A percentile compares a stretch with the other conserved stretches of the same genome.
These are phyloP conservation scores for Gautieria morchelliformis DNA, from an alignment of 768 basidiomycete species.

Conservation along the genomic window DNA sequence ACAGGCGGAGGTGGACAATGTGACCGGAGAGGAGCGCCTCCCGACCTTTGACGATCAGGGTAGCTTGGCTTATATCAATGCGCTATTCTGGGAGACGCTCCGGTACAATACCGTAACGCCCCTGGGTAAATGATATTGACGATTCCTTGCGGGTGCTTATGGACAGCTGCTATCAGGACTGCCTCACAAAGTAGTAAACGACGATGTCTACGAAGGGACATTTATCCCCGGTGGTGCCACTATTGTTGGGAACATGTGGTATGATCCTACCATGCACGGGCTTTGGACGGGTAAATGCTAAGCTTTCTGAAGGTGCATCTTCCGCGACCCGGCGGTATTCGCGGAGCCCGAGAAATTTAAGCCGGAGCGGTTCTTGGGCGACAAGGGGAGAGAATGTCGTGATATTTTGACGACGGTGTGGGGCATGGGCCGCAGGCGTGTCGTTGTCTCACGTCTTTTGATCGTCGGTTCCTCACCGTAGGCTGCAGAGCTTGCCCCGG, in stretches of 20 bases:
- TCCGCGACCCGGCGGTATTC: neutral
- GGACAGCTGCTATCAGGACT: neutral
- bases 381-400: neutral
- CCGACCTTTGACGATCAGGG: constrained; percentile 8
- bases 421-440: constrained; percentile 3
- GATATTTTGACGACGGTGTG: neutral
- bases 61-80: constrained; percentile 16
- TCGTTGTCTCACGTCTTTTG: neutral
- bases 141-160: neutral
- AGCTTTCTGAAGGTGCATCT: neutral
- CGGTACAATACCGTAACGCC: constrained; percentile 13
- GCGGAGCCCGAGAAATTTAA: constrained; percentile 15
- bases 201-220: constrained; percentile 5
- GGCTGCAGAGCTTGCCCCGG: constrained; percentile 16
- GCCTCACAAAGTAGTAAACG: constrained; percentile 1
- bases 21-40: constrained; percentile 6
- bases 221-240: neutral
- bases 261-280: neutral
- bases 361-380: constrained; percentile 15
- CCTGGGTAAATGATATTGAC: neutral
- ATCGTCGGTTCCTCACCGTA: constrained; percentile 11
- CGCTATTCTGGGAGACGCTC: constrained; percentile 24
- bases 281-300: neutral
- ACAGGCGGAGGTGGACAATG: constrained; percentile 11
- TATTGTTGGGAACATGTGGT: constrained; percentile 5